Evolutionary conservation across 352 stramenopile species (phyloP).

Genomic region (Paralagenidium karlingii): DNA sequence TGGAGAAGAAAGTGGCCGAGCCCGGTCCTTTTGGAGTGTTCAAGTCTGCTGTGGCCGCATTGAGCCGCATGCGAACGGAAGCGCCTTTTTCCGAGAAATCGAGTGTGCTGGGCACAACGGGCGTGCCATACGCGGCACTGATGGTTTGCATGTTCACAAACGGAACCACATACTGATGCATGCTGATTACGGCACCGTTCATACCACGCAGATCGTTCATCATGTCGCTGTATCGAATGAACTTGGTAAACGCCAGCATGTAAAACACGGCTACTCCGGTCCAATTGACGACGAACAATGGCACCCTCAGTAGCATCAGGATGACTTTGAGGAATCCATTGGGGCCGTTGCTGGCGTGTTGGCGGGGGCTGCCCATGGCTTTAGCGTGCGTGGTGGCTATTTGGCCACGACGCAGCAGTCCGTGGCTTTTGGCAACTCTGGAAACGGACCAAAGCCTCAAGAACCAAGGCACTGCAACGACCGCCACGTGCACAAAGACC

Average conservation of each 20-base stretch:
- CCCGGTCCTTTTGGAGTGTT: neutral
- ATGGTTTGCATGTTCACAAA: neutral
- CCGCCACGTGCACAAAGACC: no score
- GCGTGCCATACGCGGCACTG: neutral
- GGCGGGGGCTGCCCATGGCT: no score
- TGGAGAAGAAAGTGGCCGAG: neutral
- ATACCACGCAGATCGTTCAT: neutral
- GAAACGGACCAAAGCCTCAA: no score
- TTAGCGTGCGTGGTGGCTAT: no score
- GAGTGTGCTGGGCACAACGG: neutral
- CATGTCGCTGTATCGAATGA: neutral
- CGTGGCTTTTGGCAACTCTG: no score
- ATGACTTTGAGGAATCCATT: neutral
- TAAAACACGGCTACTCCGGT: neutral
- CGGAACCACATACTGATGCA: neutral
- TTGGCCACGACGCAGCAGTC: no score
- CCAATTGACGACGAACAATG: neutral
- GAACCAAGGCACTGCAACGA: no score
- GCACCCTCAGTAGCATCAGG: neutral
- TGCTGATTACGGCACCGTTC: neutral
- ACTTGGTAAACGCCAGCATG: neutral
- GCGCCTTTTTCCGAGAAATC: neutral
- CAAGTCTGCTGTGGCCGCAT: neutral
- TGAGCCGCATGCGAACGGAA: conserved; percentile 1
- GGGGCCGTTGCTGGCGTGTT: neutral